These are phyloP conservation scores for Ophiostoma sp. DNA, from an alignment of 2,329 filamentous ascomycete genomes.

Conservation along the genomic window DNA sequence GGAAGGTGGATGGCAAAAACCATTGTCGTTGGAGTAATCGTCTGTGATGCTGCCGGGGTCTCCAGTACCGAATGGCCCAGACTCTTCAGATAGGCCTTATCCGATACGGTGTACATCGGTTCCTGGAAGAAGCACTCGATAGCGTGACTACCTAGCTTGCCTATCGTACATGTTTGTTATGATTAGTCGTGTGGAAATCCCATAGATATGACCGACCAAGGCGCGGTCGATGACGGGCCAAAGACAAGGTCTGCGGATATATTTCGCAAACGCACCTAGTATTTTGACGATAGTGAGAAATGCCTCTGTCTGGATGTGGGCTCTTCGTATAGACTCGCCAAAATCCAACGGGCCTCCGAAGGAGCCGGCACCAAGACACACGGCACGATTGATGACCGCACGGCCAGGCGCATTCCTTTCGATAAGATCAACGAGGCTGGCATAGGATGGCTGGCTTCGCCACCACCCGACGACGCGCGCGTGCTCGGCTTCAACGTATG, in stretches of 20 bases:
- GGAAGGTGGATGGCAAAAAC: constrained; percentile 66
- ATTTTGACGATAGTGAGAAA: constrained; percentile 51
- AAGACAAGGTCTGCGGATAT: background rate
- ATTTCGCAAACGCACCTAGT: constrained; percentile 39
- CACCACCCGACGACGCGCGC: constrained; percentile 30
- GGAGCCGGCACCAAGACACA: constrained; percentile 57
- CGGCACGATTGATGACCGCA: constrained; percentile 42
- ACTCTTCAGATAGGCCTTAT: constrained; percentile 53
- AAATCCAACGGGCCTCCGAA: constrained; percentile 56
- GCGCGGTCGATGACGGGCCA: no score
- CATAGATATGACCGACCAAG: no score
- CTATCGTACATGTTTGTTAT: constrained; percentile 22
- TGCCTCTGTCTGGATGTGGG: constrained; percentile 55
- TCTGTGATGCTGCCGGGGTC: constrained; percentile 53
- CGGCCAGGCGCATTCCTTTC: constrained; percentile 30
- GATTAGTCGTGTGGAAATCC: background rate
- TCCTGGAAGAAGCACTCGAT: constrained; percentile 57
- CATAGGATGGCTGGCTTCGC: constrained; percentile 34
- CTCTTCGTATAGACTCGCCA: constrained; percentile 46
- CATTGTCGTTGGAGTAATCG: constrained; percentile 51
- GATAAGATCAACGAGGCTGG: constrained; percentile 40
- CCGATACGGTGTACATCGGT: constrained; percentile 50
- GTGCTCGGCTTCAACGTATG: constrained; percentile 34
- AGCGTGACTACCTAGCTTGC: constrained; percentile 30
- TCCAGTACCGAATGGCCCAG: constrained; percentile 56